Base-by-base conservation (phyloP, 768 basidiomycete species). In the Panaeolus papilionaceus region DNA sequence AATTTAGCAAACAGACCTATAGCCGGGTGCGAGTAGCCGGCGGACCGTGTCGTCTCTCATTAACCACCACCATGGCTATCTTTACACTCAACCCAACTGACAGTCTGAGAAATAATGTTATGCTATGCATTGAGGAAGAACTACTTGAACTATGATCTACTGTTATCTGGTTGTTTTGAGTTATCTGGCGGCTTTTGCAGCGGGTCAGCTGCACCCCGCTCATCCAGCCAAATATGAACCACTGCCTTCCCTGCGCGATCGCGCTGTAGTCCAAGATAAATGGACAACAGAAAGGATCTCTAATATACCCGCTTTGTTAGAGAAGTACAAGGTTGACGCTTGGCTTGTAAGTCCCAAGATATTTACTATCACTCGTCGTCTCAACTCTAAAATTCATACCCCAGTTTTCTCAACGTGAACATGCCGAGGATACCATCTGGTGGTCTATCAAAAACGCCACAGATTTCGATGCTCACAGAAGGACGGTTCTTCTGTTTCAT, bases 351-450 rank as follows among this genome's bases (percentile, higher is more conserved):
- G 77, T 69, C 16, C 54, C 28, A 33, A 58, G 54, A 14, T 3
- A 33, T 58, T 28, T 38, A 5, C 18, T 62, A 49, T 61, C 61
- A 20, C 18, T 28, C 61, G 58, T 49, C 33, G 47, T 26, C 18
- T 26, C 64, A 58, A 49, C 47, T 49, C 66, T 28, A 65, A 38
- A 33, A n/a, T 39, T 62, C 26, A 11, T 44, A 11, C 26, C 49
- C 39, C 71, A 85, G 83, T 79, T 84, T 71, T 76, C 75, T 64
- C 81, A 83, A 76, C 77, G 84, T 42, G 86, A 87, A 69, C 83
- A 86, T 68, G 85, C 85, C 2, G 86, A 87, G 67, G 86, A 87
- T 70, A 83, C 85, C 6, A 75, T 84, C 14, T 86, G 86, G 81
- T 81, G 83, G 78, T 82, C 85, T 5, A 76, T 86, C 61, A 83